These are phyloP conservation scores for Puccinia sorghi DNA, from an alignment of 1,284 basidiomycete genomes.

Conservation along the genomic window DNA sequence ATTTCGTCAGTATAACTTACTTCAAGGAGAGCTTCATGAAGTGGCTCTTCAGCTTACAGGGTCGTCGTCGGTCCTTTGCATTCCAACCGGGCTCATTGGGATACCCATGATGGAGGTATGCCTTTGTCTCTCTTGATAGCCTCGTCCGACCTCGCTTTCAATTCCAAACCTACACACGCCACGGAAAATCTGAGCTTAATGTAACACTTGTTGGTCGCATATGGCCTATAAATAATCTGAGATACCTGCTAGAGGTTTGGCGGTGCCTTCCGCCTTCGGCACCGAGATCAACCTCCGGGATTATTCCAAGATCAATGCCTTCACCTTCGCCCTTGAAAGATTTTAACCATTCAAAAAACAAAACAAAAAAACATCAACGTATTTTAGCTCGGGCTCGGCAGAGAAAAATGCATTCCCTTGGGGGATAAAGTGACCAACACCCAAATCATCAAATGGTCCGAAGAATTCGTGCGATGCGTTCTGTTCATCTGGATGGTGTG, in stretches of 20 bases:
- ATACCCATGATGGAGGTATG: conserved; percentile 7
- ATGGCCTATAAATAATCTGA: conserved; percentile 2
- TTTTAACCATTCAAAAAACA: neutral
- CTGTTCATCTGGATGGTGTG: conserved; percentile 6
- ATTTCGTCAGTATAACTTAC: no score
- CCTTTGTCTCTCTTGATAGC: conserved; percentile 17
- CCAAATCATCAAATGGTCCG: conserved; percentile 27
- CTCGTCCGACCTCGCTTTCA: conserved; percentile 30
- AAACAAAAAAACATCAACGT: neutral
- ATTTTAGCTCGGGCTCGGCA: neutral
- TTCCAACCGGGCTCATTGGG: conserved; percentile 20
- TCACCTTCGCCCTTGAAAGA: conserved; percentile 8
- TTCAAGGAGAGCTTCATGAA: neutral
- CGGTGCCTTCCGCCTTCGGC: neutral
- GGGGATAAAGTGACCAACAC: neutral
- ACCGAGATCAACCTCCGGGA: neutral
- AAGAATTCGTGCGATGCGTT: neutral
- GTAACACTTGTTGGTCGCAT: no score
- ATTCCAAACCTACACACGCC: conserved; percentile 12
- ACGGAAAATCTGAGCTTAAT: no score
- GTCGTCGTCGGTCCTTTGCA: conserved; percentile 1
- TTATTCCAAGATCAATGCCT: conserved; percentile 21
- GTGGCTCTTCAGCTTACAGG: neutral
- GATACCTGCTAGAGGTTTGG: conserved; percentile 31
- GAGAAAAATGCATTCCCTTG: neutral